Base-by-base conservation (phyloP, 2,329 filamentous ascomycete species). In the Paecilomyces variotii region DNA sequence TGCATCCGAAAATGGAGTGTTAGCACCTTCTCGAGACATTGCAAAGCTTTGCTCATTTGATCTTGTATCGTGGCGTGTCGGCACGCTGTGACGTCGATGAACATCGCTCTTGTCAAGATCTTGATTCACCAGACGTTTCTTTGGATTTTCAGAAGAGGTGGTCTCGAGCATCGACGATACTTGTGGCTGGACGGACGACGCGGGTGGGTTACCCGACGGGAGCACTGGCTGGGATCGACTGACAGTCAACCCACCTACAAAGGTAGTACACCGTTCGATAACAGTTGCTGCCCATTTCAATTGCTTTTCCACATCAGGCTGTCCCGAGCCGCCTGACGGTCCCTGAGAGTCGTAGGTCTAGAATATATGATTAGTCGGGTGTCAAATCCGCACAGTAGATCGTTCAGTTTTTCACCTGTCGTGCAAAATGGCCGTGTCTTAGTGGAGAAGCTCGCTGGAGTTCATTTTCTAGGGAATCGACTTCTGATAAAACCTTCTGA, bases 401-500 rank as follows among this genome's bases (percentile, higher is more conserved):
- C 12, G 25, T 12, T 52, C 19, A 19, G 24, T 19, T 12, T 26
- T 28, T 52, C 50, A 52, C 50, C 50, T 52, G 25, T 52, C 27
- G 27, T 52, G 50, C 50, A 52, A 28, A 28, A 28, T 52, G 50
- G 50, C 27, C 14, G 14, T 35, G 19, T 24, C 19, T 39, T n/a
- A 55, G 27, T 24, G 24, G 25, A 2, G 62, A 61, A 54, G 57
- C 60, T 50, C 57, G 64, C 55, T 45, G 49, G 26, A 65, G 56
- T 56, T 65, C 60, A 7, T 56, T 57, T 25, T 62, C 61, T 9
- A 67, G 60, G 52, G 63, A 60, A 35, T 61, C 24, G 51, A 65
- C 56, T 9, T 62, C 59, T 39, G 54, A 58, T 5, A 67, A 60
- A 51, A 65, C 45, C 12, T 60, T 58, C 27, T 60, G 49, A 19